Evolutionary conservation across 305 asterid species (phyloP).

Genomic region (Striga hermonthica): DNA sequence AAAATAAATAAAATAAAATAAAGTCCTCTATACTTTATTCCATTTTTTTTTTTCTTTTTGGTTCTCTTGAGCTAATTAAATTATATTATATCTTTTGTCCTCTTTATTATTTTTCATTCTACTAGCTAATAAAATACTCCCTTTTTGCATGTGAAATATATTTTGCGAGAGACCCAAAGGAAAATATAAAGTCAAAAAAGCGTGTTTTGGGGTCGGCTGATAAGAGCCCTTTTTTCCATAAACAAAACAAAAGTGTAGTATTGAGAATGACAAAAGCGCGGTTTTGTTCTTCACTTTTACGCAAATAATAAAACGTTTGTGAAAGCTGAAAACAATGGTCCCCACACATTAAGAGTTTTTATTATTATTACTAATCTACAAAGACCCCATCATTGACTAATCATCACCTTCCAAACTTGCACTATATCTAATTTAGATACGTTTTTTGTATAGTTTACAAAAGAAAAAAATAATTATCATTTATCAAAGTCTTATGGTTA

Average conservation of each 20-base stretch:
- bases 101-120: background rate
- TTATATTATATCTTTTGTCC: constrained; percentile 4
- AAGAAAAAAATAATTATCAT: background rate
- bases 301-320: constrained; percentile 29
- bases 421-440: background rate
- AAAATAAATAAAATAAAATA: background rate
- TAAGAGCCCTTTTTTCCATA: constrained; percentile 41
- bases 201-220: constrained; percentile 33
- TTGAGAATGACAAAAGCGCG: constrained; percentile 61
- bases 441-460: background rate
- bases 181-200: constrained; percentile 51
- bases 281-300: constrained; percentile 37
- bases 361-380: constrained; percentile 12
- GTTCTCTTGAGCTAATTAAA: too few species aligned
- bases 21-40: too few species aligned
- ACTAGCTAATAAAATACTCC: constrained; percentile 15
- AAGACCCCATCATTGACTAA: constrained; percentile 50
- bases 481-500: background rate
- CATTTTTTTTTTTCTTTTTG: too few species aligned
- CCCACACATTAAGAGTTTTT: constrained; percentile 10
- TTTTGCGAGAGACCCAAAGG: background rate
- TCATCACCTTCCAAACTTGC: constrained; percentile 24
- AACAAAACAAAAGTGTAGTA: constrained; percentile 48
- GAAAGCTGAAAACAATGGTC: constrained; percentile 31
- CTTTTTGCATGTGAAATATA: constrained; percentile 34